A percentile compares a stretch with the other conserved stretches of the same genome.
Conservation (phyloP, 345 rosid species). For the Carallia pectinifolia region DNA sequence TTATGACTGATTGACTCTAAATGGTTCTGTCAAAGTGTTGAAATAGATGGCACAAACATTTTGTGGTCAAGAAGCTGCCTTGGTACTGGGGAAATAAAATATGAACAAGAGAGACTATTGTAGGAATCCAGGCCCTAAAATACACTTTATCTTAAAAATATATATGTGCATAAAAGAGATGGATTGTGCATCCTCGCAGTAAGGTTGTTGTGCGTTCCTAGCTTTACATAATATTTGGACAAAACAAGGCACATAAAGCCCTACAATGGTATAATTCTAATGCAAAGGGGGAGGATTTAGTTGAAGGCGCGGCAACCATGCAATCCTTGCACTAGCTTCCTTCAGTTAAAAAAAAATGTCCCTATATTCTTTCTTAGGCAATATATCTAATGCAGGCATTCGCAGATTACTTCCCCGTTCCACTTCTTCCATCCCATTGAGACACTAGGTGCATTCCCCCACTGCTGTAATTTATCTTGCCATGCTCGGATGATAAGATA, state of each 20-base stretch:
- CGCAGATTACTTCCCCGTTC: constrained; percentile 47
- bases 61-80: no score
- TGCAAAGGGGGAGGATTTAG: constrained; percentile 17
- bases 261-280: background rate
- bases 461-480: constrained; percentile 30
- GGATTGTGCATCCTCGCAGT: no score
- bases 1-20: no score
- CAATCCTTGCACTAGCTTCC: constrained; percentile 36
- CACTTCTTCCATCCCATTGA: constrained; percentile 47
- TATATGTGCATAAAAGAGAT: no score
- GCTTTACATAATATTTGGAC: no score
- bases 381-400: constrained; percentile 49
- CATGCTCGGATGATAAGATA: constrained; percentile 18
- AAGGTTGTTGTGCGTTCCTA: no score
- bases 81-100: no score
- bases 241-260: background rate
- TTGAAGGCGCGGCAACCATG: constrained; percentile 47
- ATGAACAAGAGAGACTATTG: no score
- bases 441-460: constrained; percentile 50
- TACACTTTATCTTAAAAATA: no score
- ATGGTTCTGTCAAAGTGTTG: no score
- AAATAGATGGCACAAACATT: no score
- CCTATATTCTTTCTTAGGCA: constrained; percentile 47
- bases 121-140: no score
- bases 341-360: constrained; percentile 49